These are phyloP conservation scores for Phialophora verrucosa DNA, from an alignment of 2,329 filamentous ascomycete genomes.

Conservation along the genomic window DNA sequence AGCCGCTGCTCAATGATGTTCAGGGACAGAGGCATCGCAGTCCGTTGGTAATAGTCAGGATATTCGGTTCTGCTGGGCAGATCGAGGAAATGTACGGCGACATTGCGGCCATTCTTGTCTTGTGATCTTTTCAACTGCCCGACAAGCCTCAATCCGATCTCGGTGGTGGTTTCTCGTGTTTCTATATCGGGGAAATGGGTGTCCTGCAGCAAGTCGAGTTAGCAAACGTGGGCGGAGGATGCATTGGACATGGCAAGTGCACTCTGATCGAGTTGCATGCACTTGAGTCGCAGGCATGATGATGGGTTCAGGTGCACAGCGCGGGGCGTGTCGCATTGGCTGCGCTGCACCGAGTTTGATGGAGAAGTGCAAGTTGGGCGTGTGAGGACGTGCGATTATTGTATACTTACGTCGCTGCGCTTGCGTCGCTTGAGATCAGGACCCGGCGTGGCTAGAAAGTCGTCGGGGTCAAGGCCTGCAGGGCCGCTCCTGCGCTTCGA, in stretches of 20 bases:
- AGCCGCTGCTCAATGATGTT: slow-evolving; percentile 77
- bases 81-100: slow-evolving; percentile 76
- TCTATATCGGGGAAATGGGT: slow-evolving; percentile 52
- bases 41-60: slow-evolving; percentile 77
- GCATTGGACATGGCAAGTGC: slow-evolving; percentile 14
- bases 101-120: slow-evolving; percentile 80
- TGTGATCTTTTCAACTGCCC: slow-evolving; percentile 75
- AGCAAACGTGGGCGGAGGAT: slow-evolving; percentile 15
- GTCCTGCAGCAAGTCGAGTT: slow-evolving; percentile 33
- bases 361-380: slow-evolving; percentile 25
- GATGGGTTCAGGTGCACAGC: slow-evolving; percentile 13
- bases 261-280: slow-evolving; percentile 9
- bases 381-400: slow-evolving; percentile 24
- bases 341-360: slow-evolving; percentile 10
- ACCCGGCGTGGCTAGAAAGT: slow-evolving; percentile 55
- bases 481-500: slow-evolving; percentile 63
- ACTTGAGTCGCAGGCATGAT: slow-evolving; percentile 15
- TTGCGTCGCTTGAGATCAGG: slow-evolving; percentile 58
- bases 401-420: slow-evolving; percentile 40
- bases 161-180: slow-evolving; percentile 70
- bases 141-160: slow-evolving; percentile 74
- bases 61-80: slow-evolving; percentile 63
- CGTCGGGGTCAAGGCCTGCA: slow-evolving; percentile 54
- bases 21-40: slow-evolving; percentile 78
- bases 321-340: slow-evolving; percentile 13